phyloP scores from a whole-genome alignment of 768 basidiomycete genomes.

The Neoboletus subvelutipes region DNA sequence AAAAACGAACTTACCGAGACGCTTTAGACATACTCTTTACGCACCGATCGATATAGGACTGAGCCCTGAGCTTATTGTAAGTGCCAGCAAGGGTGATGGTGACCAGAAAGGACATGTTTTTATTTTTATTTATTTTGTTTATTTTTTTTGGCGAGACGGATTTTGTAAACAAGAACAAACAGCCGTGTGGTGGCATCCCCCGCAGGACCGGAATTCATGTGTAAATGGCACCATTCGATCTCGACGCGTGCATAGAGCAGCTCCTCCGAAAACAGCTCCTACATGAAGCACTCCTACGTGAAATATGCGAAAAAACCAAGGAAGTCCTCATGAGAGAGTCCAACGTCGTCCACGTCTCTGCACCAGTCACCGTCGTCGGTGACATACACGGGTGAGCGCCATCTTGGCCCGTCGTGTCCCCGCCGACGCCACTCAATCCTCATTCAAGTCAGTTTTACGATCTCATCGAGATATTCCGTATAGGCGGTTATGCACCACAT shows the following conservation, averaged over 20 bases:
- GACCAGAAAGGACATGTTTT: not conserved
- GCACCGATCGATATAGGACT: conserved; percentile 10
- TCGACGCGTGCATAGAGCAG: conserved; percentile 94
- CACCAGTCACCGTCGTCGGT: conserved; percentile 97
- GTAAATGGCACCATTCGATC: conserved; percentile 69
- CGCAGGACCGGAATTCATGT: not conserved
- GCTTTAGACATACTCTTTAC: conserved; percentile 15
- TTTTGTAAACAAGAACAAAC: conserved; percentile 22
- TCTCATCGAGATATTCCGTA: conserved; percentile 97
- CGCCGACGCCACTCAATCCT: conserved; percentile 35
- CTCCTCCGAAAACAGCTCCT: conserved; percentile 89
- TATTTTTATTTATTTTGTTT: conserved; percentile 16
- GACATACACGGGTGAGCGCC: conserved; percentile 95
- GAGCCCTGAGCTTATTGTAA: conserved; percentile 14
- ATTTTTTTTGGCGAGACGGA: conserved; percentile 2
- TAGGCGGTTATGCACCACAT: conserved; percentile 94
- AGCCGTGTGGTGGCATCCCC: conserved; percentile 7
- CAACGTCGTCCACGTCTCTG: conserved; percentile 95
- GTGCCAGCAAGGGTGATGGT: conserved; percentile 1
- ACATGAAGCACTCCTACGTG: conserved; percentile 90
- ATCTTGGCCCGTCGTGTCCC: conserved; percentile 7
- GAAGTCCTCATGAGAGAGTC: conserved; percentile 99
- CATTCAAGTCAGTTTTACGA: conserved; percentile 94
- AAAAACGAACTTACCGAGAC: conserved; percentile 15
- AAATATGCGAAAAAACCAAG: conserved; percentile 99